These are phyloP conservation scores for Pseudocercospora fijiensis DNA, from an alignment of 2,329 filamentous ascomycete genomes.

Conservation along the genomic window DNA sequence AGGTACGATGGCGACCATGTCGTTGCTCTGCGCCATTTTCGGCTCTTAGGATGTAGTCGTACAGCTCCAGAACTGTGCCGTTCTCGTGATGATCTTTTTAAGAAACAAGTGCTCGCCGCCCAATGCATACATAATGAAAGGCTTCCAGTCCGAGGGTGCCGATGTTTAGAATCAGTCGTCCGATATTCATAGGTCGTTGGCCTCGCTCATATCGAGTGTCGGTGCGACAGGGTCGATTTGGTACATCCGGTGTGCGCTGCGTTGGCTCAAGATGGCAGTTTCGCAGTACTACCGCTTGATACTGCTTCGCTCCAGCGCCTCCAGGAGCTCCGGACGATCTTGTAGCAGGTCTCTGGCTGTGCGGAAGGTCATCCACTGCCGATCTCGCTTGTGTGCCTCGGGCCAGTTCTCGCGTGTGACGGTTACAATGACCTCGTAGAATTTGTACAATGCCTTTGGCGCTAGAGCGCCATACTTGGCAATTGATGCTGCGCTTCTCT, in stretches of 20 bases:
- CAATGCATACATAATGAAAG: background rate
- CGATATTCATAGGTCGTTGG: background rate
- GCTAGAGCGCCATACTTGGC: constrained; percentile 47
- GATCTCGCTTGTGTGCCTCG: constrained; percentile 85
- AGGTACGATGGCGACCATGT: background rate
- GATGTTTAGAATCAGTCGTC: background rate
- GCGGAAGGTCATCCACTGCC: constrained; percentile 83
- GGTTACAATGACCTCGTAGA: constrained; percentile 84
- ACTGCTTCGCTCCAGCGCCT: constrained; percentile 75
- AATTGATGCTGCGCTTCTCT: constrained; percentile 51
- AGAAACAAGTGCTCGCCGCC: constrained; percentile 1
- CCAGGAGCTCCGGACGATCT: constrained; percentile 79
- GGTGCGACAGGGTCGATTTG: background rate
- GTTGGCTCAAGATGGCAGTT: background rate
- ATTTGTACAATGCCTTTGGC: constrained; percentile 75
- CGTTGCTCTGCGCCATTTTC: background rate
- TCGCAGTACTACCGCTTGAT: constrained; percentile 32
- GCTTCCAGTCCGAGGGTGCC: background rate
- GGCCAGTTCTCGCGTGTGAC: constrained; percentile 87
- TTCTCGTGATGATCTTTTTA: background rate
- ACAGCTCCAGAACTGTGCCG: background rate
- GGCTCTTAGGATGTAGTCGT: background rate
- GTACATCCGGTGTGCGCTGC: background rate
- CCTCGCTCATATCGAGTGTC: background rate
- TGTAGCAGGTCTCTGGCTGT: constrained; percentile 77